A percentile compares a stretch with the other conserved stretches of the same genome.
Evolutionary conservation across 495 filamentous ascomycete species (phyloP).

Genomic region (Penicillium alfredii): DNA sequence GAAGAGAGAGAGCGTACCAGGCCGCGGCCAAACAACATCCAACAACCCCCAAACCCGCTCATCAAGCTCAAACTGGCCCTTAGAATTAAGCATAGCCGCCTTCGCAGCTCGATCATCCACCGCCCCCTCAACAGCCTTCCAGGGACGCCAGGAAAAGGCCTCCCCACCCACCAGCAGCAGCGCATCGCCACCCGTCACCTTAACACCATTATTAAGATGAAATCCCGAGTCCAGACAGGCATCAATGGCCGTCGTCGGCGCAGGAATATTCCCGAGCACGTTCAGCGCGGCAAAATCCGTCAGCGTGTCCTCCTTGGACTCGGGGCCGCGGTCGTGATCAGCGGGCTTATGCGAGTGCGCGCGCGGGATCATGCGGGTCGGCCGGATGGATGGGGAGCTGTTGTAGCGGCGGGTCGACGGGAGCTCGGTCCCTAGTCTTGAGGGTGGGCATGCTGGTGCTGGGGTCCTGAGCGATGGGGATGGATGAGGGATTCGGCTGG

Average conservation of each 20-base stretch:
- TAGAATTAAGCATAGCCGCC: conserved; percentile 56
- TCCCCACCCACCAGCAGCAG: conserved; percentile 77
- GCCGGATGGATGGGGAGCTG: conserved; percentile 21
- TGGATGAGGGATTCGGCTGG: conserved; percentile 10
- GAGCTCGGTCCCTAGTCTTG: background rate
- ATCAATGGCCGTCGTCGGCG: conserved; percentile 78
- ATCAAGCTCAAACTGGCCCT: conserved; percentile 75
- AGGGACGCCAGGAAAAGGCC: conserved; percentile 82
- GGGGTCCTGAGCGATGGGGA: conserved; percentile 8
- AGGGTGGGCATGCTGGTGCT: conserved; percentile 3
- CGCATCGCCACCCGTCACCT: conserved; percentile 57
- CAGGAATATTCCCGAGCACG: conserved; percentile 68
- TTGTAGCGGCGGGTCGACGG: conserved; percentile 21
- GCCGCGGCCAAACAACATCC: conserved; percentile 79
- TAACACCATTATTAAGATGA: conserved; percentile 68
- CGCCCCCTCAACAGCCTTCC: conserved; percentile 40
- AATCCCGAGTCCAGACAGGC: conserved; percentile 73
- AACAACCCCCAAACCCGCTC: conserved; percentile 70
- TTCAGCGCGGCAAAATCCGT: conserved; percentile 74
- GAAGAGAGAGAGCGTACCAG: conserved; percentile 57
- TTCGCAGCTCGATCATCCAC: conserved; percentile 26
- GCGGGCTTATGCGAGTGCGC: conserved; percentile 35
- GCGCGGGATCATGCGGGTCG: conserved; percentile 36
- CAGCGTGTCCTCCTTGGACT: conserved; percentile 54
- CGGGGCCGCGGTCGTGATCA: conserved; percentile 52